Base-by-base conservation (phyloP, 345 rosid genomes). In the Psidium guajava region DNA sequence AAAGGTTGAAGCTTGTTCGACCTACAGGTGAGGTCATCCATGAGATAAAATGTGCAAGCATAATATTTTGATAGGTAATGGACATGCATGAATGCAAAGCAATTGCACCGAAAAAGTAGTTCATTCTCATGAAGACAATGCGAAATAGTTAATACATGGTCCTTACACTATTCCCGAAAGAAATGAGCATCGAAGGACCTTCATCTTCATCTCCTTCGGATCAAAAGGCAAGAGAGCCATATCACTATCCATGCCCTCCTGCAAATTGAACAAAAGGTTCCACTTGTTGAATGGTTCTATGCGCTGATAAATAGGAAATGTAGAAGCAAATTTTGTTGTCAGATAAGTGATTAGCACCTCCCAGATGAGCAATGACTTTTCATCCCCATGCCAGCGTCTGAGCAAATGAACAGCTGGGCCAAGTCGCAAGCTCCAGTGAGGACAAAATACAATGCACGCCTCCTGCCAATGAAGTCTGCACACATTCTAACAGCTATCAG, bases 171-270 rank as follows among this genome's bases (percentile, higher is more conserved):
- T 91, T 89, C 97, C 98, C 82, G 92, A 91, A 75, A 93, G 91
- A 86, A 97, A 97, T 21, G 99, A 97, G 86, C 98, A 95, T 50
- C 90, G 93, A 83, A 94, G 98, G 88, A 95, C 92, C 89, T 93
- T 95, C 98, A 95, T 95, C 90, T 93, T 95, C 97, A 95, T 97
- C 42, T 86, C 90, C 86, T 91, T 86, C 56, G 93, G 95, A 87
- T 92, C 90, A 91, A 91, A 97, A 80, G 98, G 98, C 87, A 93
- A 88, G 87, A 97, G 93, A 73, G 93, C 95, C 56, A 93, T 81
- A 84, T 91, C 89, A 81, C 92, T 90, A 91, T 91, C 94, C 64
- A 87, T 61, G 32, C 90, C 91, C 25, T 91, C 91, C 99, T 97
- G 93, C 90, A 90, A 90, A 86, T 88, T 83, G 74, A 83, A 57